Evolutionary conservation across 148 eudicot species (phyloP).

Genomic region (Rhododendron williamsianum): DNA sequence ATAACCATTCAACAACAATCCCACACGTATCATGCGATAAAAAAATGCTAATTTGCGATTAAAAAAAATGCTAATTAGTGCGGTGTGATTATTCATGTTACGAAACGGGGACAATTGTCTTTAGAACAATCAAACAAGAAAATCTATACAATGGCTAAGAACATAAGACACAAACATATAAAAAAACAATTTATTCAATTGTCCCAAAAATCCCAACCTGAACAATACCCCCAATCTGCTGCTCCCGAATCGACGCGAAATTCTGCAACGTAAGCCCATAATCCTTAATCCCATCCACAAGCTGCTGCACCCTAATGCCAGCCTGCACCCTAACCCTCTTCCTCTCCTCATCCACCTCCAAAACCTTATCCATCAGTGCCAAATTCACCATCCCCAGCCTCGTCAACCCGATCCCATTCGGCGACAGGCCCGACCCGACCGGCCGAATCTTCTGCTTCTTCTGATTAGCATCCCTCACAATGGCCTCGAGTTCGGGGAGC

Average conservation of each 20-base stretch:
- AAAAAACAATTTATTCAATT: not conserved
- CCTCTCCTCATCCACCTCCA: conserved; percentile 75
- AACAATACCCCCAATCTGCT: conserved; percentile 93
- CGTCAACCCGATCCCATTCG: conserved; percentile 90
- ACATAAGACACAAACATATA: not conserved
- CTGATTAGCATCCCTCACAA: conserved; percentile 41
- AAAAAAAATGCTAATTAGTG: not conserved
- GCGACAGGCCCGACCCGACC: conserved; percentile 77
- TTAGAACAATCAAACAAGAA: not conserved
- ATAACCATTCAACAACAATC: not conserved
- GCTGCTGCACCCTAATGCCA: conserved; percentile 82
- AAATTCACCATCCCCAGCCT: conserved; percentile 86
- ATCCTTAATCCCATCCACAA: conserved; percentile 82
- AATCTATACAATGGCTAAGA: not conserved
- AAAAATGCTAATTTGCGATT: not conserved
- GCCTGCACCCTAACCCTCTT: conserved; percentile 78
- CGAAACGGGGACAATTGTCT: not conserved
- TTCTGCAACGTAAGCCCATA: conserved; percentile 87
- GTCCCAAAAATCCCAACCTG: conserved; percentile 39
- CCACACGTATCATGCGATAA: not conserved
- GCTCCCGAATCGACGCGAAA: conserved; percentile 88
- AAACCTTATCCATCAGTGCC: conserved; percentile 75
- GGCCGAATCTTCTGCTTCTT: conserved; percentile 69
- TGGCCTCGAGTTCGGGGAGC: conserved; percentile 36
- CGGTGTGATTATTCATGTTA: not conserved